Base-by-base conservation (phyloP, 805 yeast species). In the Candida tammaniensis region DNA sequence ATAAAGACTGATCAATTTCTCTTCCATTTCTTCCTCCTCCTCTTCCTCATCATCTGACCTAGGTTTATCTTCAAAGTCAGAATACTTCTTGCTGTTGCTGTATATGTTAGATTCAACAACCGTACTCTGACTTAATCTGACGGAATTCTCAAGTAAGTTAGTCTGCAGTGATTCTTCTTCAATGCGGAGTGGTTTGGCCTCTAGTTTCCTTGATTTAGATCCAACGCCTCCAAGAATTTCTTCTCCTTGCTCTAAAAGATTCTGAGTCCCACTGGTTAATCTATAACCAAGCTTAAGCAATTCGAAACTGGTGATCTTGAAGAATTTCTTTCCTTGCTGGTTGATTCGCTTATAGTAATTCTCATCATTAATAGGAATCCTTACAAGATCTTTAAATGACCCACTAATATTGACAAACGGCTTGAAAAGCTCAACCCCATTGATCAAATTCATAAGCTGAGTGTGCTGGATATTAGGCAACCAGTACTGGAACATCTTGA, bases 211-310 rank as follows among this genome's bases (percentile, higher is more conserved):
- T 8, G 74, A 75, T 4, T 72, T 55, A 0, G 80, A 58, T 0
- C 91, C 93, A 43, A 69, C 69, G 0, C 95, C 95, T 6, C 93
- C 94, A 24, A 86, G 60, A 6, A 76, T 71, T 44, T 80, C 83
- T 52, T 88, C 97, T 0, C 94, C 80, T 34, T 74, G 78, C 47
- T 88, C 96, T 27, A 89, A 57, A 2, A 86, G 57, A 0, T 80
- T 77, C 49, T 88, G 97, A 0, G 96, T 85, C 0, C 97, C 96
- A 7, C 88, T 82, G 1, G 95, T 89, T 18, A 89, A 52, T 47
- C 83, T 86, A 0, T 85, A 91, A 1, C 96, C 95, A 29, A 89
- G 66, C 47, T 82, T 82, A 28, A 89, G 64, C 21, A 88, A 57
- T 54, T 89, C 96, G 37, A 81, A 83, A 3, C 93, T 75, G 0